A percentile compares a stretch with the other conserved stretches of the same genome.
Conservation (phyloP, 2,329 filamentous ascomycete genomes). For the Stachybotrys echinatus region DNA sequence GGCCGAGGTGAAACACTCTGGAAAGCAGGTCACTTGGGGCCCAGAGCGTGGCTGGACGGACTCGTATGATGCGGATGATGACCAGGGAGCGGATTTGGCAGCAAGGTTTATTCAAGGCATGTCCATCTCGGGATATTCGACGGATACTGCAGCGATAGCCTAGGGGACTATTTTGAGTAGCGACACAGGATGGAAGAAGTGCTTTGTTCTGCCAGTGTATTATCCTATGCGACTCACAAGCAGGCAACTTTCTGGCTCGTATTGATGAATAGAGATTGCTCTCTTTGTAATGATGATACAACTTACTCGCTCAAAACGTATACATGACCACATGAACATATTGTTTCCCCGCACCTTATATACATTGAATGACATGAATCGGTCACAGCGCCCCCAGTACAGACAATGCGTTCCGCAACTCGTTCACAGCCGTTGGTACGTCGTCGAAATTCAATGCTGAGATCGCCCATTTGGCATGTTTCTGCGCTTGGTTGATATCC, state of each 20-base stretch:
- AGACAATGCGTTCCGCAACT: conserved; percentile 70
- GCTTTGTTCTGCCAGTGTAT: too few relatives aligned
- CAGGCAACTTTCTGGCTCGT: too few relatives aligned
- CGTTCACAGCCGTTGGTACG: conserved; percentile 80
- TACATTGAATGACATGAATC: background rate
- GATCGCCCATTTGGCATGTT: conserved; percentile 95
- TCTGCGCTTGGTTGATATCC: conserved; percentile 79
- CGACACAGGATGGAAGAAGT: too few relatives aligned
- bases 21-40: conserved; percentile 60
- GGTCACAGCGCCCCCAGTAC: conserved; percentile 54
- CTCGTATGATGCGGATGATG: conserved; percentile 29
- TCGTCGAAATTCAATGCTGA: conserved; percentile 97
- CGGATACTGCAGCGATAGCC: conserved; percentile 12
- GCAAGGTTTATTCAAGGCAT: conserved; percentile 5
- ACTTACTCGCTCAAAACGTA: too few relatives aligned
- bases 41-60: conserved; percentile 62
- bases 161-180: conserved; percentile 1
- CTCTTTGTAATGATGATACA: too few relatives aligned
- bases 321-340: too few relatives aligned
- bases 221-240: too few relatives aligned
- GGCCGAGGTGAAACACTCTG: conserved; percentile 39
- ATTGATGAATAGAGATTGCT: too few relatives aligned
- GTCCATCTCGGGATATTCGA: conserved; percentile 8
- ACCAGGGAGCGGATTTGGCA: conserved; percentile 3
- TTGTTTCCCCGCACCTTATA: too few relatives aligned